A percentile compares a stretch with the other conserved stretches of the same genome.
phyloP scores from a whole-genome alignment of 352 stramenopile species.

The Paralagenidium karlingii region DNA sequence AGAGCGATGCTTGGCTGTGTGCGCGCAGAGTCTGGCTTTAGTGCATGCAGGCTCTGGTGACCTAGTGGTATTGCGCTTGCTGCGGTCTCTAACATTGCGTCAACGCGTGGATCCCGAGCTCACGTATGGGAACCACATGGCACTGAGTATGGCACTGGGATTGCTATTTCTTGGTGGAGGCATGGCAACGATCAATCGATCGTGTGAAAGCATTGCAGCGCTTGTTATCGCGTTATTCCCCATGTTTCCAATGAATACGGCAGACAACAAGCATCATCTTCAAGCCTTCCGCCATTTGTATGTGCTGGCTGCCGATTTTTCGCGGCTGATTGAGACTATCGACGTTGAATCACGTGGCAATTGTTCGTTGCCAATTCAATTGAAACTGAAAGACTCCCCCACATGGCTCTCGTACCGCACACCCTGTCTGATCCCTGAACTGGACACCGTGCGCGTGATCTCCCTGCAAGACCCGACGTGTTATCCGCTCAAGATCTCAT shows the following conservation, averaged over 20 bases:
- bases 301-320: slow-evolving; percentile 68
- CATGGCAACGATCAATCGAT: slow-evolving; percentile 83
- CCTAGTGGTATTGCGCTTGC: slow-evolving; percentile 85
- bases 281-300: slow-evolving; percentile 88
- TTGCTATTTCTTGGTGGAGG: slow-evolving; percentile 95
- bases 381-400: slow-evolving; percentile 1
- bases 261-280: slow-evolving; percentile 90
- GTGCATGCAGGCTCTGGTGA: slow-evolving; percentile 95
- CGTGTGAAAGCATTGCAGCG: slow-evolving; percentile 85
- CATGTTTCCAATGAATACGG: slow-evolving; percentile 84
- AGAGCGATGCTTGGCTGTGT: slow-evolving; percentile 88
- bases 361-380: slow-evolving; percentile 29
- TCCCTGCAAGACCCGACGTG: slow-evolving; percentile 27
- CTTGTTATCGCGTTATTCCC: slow-evolving; percentile 93
- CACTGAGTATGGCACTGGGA: slow-evolving; percentile 88
- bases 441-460: slow-evolving; percentile 39
- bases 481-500: slow-evolving; percentile 58
- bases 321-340: slow-evolving; percentile 58
- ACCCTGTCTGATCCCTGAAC: slow-evolving; percentile 59
- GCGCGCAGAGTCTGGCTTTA: slow-evolving; percentile 87
- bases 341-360: slow-evolving; percentile 40
- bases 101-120: slow-evolving; percentile 72
- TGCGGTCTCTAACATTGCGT: slow-evolving; percentile 78
- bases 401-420: slow-evolving; percentile 24
- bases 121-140: slow-evolving; percentile 95